phyloP scores from a whole-genome alignment of 2,329 filamentous ascomycete species.

The Aspergillus luchuensis region DNA sequence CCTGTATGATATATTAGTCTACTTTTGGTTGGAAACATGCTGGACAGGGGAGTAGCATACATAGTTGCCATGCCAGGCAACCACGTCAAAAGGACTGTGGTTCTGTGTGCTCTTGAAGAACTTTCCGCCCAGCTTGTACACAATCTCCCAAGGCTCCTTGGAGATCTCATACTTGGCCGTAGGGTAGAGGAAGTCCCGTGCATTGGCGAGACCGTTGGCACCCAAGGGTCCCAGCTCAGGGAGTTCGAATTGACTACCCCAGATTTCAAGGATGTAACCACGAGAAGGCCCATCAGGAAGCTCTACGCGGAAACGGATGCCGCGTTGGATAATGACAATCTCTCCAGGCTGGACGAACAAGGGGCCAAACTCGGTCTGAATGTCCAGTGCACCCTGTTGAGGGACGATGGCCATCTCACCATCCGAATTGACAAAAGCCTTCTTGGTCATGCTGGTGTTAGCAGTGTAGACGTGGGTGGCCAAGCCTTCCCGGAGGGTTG shows the following conservation, averaged over 20 bases:
- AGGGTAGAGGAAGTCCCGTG: constrained; percentile 66
- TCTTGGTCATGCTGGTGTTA: constrained; percentile 58
- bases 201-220: constrained; percentile 66
- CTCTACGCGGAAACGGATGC: constrained; percentile 64
- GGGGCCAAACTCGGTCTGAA: constrained; percentile 68
- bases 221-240: constrained; percentile 69
- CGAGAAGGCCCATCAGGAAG: constrained; percentile 62
- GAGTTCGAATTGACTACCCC: constrained; percentile 64
- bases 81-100: constrained; percentile 70
- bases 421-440: constrained; percentile 63
- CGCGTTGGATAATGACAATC: constrained; percentile 66
- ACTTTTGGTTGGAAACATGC: not conserved
- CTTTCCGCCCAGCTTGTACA: constrained; percentile 64
- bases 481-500: constrained; percentile 58
- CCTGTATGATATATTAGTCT: constrained; percentile 20
- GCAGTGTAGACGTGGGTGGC: constrained; percentile 60
- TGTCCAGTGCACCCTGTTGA: constrained; percentile 65
- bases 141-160: constrained; percentile 60
- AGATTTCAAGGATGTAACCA: constrained; percentile 69
- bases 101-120: constrained; percentile 63
- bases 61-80: constrained; percentile 72
- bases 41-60: constrained; percentile 20
- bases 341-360: constrained; percentile 69
- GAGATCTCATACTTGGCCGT: constrained; percentile 59
- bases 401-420: constrained; percentile 68